Percentiles rank a stretch among this genome's conserved stretches.
These are phyloP conservation scores for Rhynchospora pubera DNA, from an alignment of 176 grass and related monocot species.

Conservation along the genomic window DNA sequence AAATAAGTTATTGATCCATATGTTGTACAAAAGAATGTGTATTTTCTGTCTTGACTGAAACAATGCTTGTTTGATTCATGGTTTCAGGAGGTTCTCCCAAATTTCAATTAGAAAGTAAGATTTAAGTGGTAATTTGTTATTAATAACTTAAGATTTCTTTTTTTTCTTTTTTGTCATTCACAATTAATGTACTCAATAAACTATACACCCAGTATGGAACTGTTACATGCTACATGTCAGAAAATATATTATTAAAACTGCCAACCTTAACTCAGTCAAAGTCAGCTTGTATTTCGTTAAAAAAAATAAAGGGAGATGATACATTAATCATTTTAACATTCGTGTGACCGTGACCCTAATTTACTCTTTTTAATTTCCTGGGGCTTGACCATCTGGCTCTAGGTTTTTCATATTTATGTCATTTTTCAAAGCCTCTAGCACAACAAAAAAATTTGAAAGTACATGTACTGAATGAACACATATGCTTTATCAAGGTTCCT, in stretches of 20 bases:
- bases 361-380: not conserved
- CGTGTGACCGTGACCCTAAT: not conserved
- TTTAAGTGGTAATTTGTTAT: not conserved
- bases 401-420: not conserved
- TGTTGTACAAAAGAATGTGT: not conserved
- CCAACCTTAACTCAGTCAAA: not conserved
- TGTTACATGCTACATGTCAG: not conserved
- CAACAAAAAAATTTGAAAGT: not conserved
- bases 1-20: not conserved
- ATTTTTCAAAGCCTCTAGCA: not conserved
- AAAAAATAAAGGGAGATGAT: not conserved
- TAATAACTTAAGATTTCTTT: not conserved
- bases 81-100: not conserved
- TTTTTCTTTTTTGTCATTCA: not conserved
- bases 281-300: not conserved
- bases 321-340: not conserved
- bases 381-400: not conserved
- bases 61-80: not conserved
- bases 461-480: not conserved
- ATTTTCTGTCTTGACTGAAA: not conserved
- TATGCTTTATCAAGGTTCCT: not conserved
- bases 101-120: not conserved
- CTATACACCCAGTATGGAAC: not conserved
- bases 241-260: not conserved
- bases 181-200: not conserved